Evolutionary conservation across 176 grass and related monocot species (phyloP), one percentile per base, ranked within the genome.

Genomic region (Avena eriantha): DNA sequence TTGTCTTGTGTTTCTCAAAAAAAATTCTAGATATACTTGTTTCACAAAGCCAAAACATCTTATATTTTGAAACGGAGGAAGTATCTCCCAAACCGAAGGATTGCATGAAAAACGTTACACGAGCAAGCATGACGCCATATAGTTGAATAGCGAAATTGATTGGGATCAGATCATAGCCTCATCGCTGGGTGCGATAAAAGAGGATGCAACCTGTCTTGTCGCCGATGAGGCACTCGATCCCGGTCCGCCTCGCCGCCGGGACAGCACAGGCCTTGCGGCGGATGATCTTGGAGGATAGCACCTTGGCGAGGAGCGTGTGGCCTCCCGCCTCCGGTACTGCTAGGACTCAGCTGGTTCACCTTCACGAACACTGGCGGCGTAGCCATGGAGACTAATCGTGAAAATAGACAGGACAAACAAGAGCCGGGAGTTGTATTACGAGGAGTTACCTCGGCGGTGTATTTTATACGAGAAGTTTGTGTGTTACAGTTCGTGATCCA

Each of bases 141-240:
- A 77, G 9, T 47, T 10, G 45, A 49, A 14, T 11, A 49, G 48
- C 41, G 0, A 73, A 0, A 59, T 82, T 41, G 64, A 73, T 1
- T 14, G 8, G 56, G 21, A 39, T 14, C 9, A 81, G 87, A 67
- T 54, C 56, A 64, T 86, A 95, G 89, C 91, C 71, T 91, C 87
- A 65, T 93, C 84, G 36, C 89, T 93, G 29, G 89, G 79, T 14
- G 91, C 83, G 15, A 87, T 91, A 89, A 95, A n/a, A 95, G 60
- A 95, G 73, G 88, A 95, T 90, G 70, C 82, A 89, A 3, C 94
- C 94, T 46, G 91, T 93, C 58, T 95, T 89, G 45, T 95, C 94
- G 15, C 94, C 94, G 73, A 95, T 77, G 34, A 95, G 76, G 89
- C 94, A 95, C 89, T 95, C 89, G 80, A 95, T 91, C 84, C 83